Conservation (phyloP, 768 basidiomycete genomes). For the Butyriboletus loyo region DNA sequence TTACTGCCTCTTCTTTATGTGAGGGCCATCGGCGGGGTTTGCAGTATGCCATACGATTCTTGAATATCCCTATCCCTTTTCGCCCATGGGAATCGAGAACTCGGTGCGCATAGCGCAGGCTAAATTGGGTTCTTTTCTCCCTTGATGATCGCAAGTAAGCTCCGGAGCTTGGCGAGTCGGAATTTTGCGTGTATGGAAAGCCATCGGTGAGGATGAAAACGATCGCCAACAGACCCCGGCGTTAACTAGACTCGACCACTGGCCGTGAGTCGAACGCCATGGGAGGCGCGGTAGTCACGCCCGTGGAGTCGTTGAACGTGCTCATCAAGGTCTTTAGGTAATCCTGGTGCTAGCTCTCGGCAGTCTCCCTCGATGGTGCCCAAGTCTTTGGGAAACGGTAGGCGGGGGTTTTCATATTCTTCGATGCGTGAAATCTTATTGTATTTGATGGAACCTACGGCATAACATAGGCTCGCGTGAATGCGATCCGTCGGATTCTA, state of each 20-base stretch:
- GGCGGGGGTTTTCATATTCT: background rate
- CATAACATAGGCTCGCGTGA: background rate
- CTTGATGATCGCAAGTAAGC: slow-evolving; percentile 16
- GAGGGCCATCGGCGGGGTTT: background rate
- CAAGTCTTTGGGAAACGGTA: background rate
- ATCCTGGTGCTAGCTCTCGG: background rate
- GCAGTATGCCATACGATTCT: background rate
- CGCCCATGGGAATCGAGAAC: background rate
- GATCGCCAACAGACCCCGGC: background rate
- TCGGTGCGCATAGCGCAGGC: background rate
- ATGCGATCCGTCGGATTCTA: slow-evolving; percentile 7
- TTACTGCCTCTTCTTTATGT: background rate
- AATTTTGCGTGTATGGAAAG: background rate
- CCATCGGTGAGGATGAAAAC: background rate
- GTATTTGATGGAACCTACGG: background rate
- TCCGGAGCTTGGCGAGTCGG: background rate
- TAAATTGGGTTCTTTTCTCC: slow-evolving; percentile 1
- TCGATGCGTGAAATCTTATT: background rate
- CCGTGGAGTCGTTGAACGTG: slow-evolving; percentile 1
- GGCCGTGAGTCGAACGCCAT: background rate
- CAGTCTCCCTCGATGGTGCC: background rate
- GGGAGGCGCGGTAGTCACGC: background rate
- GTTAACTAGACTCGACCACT: background rate
- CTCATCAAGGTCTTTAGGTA: background rate
- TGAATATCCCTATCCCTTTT: background rate